Conservation (phyloP, 2,329 filamentous ascomycete genomes). For the Aspergillus cejpii region DNA sequence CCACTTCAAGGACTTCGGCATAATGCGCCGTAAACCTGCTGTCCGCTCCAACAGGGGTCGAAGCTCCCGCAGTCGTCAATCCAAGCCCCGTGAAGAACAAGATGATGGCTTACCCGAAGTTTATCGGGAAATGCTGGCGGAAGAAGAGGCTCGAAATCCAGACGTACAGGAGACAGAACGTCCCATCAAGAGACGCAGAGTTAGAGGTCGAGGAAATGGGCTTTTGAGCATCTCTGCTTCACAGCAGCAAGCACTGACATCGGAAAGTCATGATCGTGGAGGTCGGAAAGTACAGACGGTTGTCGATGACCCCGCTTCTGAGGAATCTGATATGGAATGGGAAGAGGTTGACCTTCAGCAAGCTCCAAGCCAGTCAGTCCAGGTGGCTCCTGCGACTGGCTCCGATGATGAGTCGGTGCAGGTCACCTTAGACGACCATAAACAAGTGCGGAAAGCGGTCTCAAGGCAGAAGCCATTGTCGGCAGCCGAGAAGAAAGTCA, state of each 20-base stretch:
- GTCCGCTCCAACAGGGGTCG: conserved; percentile 14
- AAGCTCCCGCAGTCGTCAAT: conserved; percentile 7
- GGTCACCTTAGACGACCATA: conserved; percentile 35
- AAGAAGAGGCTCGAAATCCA: conserved; percentile 32
- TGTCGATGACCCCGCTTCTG: conserved; percentile 43
- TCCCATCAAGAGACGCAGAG: conserved; percentile 36
- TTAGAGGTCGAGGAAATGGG: conserved; percentile 23
- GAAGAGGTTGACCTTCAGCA: conserved; percentile 52
- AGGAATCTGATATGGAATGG: conserved; percentile 58
- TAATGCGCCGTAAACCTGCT: conserved; percentile 18
- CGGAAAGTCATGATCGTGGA: conserved; percentile 8
- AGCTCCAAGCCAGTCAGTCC: conserved; percentile 20
- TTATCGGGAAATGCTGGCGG: conserved; percentile 40
- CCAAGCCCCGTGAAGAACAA: conserved; percentile 7
- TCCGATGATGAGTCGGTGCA: conserved; percentile 26
- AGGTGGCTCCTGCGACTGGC: conserved; percentile 11
- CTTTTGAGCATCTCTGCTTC: conserved; percentile 1
- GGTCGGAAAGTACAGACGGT: conserved; percentile 25
- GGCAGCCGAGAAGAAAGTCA: conserved; percentile 51
- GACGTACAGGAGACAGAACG: conserved; percentile 20
- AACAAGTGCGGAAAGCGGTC: conserved; percentile 19
- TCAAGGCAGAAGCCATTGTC: conserved; percentile 49
- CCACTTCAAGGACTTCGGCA: conserved; percentile 2
- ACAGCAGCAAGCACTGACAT: conserved; percentile 11
- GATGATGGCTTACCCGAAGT: conserved; percentile 32